Base-by-base conservation (phyloP, 345 rosid genomes). In the Eucalyptus caleyi region DNA sequence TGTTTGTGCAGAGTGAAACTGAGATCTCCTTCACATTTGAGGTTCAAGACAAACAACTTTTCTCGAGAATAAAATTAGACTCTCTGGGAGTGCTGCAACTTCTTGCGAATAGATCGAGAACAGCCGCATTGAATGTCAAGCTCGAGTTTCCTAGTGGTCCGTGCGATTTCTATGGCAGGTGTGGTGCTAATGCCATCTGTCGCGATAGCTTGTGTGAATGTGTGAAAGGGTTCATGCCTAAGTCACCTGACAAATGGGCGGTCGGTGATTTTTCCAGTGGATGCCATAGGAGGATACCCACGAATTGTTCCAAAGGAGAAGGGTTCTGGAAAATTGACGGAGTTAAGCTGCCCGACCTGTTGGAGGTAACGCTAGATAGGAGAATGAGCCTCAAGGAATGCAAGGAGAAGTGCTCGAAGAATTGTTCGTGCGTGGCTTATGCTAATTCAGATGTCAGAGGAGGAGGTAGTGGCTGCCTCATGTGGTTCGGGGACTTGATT, bases 381-480 rank as follows among this genome's bases (percentile, higher is more conserved):
- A 91, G 60, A 47, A 89, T 90, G 88, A 80, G 50, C 89, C 92
- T 89, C 8, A 37, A 50, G n/a, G 90, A 91, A 51, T 92, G 94
- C 62, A 26, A 80, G 89, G 53, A 67, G 8, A 30, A 24, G 88
- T 90, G 94, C 86, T 86, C 34, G 19, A 87, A 60, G 21, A 93
- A 92, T 80, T 93, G 93, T 50, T 89, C 91, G 27, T 92, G 93
- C 37, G 87, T 44, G 9, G 94, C 93, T n/a, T 93, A 88, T 87
- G 86, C 93, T 8, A 86, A 88, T 67, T 47, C 87, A 13, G 88
- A 91, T 82, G 19, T 91, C 21, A 89, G 89, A 4, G 16, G 67
- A 53, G 5, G 59, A 60, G 67, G 67, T 27, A 60, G 67, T 11
- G 67, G 67, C 4, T 60, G 32, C 67, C 67, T 60, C 67, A 60